Evolutionary conservation across 1,139 yeast species (phyloP), one percentile per base, ranked within the genome.

Genomic region (Yamadazyma mexicana): DNA sequence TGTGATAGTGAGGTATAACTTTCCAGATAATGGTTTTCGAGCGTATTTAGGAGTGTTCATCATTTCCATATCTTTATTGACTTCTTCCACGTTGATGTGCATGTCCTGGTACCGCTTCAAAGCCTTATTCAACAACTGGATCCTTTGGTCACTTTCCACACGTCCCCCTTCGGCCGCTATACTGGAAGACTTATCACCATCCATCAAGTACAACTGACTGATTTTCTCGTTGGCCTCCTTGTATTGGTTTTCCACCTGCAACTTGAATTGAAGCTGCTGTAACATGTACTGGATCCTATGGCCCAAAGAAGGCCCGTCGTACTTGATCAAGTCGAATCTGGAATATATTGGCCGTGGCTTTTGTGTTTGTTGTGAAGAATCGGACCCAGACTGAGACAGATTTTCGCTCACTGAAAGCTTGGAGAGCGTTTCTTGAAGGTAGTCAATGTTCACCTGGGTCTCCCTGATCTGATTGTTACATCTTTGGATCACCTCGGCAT

Each of bases 281-380:
- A 92, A 74, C 98, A 92, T 91, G 54, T 87, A 83, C 61, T 88
- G 96, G 54, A 92, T 92, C 49, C 94, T 79, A 54, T 92, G 96
- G n/a, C 97, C 96, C 52, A 92, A 69, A 1, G 95, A 87, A 1
- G 97, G 96, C 51, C 96, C 87, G 54, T 92, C 97, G 58, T 88
- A 89, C 54, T 89, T 89, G 59, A 88, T 77, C 45, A 92, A 69
- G 59, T 92, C 98, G 52, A 91, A 67, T 27, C 87, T 71, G 0
- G 91, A 78, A 54, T 77, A 79, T 11, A 69, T 54, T 1, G 82
- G 81, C 35, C 64, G 59, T 11, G 54, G 46, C 8, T 41, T 51
- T 23, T 14, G 50, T 20, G 8, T 20, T 20, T 20, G 22, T 20
- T 20, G 22, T 20, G 8, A 20, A 20, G 22, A 6, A 6, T 20